These are phyloP conservation scores for Daldinia eschscholtzii DNA, from an alignment of 2,329 filamentous ascomycete species.

Conservation along the genomic window DNA sequence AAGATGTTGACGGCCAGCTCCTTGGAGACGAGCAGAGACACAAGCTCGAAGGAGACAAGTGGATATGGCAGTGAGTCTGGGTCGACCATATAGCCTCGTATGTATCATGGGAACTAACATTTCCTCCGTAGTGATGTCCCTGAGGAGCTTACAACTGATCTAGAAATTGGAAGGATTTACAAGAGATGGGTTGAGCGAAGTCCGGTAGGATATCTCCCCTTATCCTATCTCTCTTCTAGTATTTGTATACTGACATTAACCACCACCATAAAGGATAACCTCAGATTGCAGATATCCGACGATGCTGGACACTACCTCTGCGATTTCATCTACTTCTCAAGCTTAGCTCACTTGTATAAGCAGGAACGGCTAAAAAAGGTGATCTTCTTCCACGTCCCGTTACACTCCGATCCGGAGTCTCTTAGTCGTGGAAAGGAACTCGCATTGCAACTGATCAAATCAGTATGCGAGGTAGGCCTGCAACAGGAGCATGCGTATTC, in stretches of 20 bases:
- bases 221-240: not conserved
- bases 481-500: conserved; percentile 16
- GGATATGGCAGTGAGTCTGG: conserved; percentile 62
- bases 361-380: conserved; percentile 63
- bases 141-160: conserved; percentile 66
- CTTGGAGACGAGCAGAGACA: conserved; percentile 64
- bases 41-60: conserved; percentile 56
- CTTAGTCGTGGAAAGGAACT: conserved; percentile 65
- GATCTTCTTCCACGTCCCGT: conserved; percentile 80
- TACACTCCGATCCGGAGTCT: conserved; percentile 63
- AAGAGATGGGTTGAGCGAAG: conserved; percentile 66
- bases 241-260: conserved; percentile 32
- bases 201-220: conserved; percentile 57
- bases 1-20: conserved; percentile 76
- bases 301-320: conserved; percentile 81
- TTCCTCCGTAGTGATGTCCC: conserved; percentile 57
- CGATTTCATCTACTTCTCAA: conserved; percentile 83
- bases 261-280: conserved; percentile 38
- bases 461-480: conserved; percentile 62
- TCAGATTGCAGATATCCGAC: conserved; percentile 70
- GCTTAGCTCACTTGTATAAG: conserved; percentile 69
- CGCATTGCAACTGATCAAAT: conserved; percentile 66
- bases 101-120: not conserved
- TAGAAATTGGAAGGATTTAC: conserved; percentile 70
- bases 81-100: too few species aligned